These are phyloP conservation scores for Sporothrix brunneoviolacea DNA, from an alignment of 2,329 filamentous ascomycete species.

Conservation along the genomic window DNA sequence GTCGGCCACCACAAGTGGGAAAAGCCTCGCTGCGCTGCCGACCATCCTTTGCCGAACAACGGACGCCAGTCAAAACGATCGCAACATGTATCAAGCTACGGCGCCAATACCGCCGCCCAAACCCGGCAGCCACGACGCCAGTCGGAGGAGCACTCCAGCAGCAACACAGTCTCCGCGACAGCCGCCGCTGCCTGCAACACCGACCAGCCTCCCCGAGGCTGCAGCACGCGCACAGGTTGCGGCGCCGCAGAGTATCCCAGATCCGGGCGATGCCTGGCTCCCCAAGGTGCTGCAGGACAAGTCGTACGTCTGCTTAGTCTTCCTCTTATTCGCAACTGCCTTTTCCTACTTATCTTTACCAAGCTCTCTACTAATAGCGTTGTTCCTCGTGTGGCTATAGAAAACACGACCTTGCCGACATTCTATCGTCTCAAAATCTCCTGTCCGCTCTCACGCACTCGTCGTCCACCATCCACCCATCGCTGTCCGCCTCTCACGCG, in stretches of 20 bases:
- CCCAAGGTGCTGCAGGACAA: conserved; percentile 72
- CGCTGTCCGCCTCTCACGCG: conserved; percentile 57
- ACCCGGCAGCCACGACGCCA: conserved; percentile 61
- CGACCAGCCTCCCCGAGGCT: conserved; percentile 21
- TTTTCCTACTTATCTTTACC: not conserved
- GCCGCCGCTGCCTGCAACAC: conserved; percentile 26
- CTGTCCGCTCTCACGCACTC: conserved; percentile 69
- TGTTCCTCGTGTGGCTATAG: conserved; percentile 34
- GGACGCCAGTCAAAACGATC: conserved; percentile 12
- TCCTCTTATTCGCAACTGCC: no score
- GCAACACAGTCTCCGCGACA: conserved; percentile 39
- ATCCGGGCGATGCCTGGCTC: conserved; percentile 69
- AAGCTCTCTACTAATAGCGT: no score
- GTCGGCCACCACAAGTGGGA: no score
- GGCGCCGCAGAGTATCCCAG: conserved; percentile 37
- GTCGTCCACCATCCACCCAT: conserved; percentile 62
- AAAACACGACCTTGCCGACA: conserved; percentile 68
- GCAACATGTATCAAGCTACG: conserved; percentile 39
- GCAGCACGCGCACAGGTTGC: conserved; percentile 21
- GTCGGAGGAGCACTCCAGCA: conserved; percentile 58
- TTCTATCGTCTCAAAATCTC: conserved; percentile 58
- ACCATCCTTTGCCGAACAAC: not conserved
- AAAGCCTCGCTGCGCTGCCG: no score
- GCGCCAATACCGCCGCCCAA: conserved; percentile 69
- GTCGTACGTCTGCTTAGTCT: conserved; percentile 50